Base-by-base conservation (phyloP, 2,329 filamentous ascomycete genomes). In the Sordariomycetes sp. region DNA sequence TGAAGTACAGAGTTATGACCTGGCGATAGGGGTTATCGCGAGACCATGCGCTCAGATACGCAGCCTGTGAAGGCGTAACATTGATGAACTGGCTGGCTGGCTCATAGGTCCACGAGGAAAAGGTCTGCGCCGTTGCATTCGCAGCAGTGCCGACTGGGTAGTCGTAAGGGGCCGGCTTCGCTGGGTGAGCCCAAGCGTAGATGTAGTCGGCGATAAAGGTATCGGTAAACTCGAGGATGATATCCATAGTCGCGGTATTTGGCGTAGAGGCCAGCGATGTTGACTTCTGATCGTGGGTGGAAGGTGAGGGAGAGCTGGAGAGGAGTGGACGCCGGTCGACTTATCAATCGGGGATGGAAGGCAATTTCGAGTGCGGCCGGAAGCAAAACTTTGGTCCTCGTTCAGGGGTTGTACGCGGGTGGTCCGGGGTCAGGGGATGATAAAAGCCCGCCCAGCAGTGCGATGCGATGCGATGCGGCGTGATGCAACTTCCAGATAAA, bases 161-260 rank as follows among this genome's bases (percentile, higher is more conserved):
- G 52, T 72, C 68, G 50, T 71, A 72, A 14, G 66, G 68, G 19
- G 66, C 64, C 10, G 66, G 60, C 20, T 61, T 65, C 30, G 65
- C 64, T 7, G 88, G 87, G n/a, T 84, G 64, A 6, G 82, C 46
- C 23, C 63, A 68, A 32, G 87, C 80, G 55, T 93, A 95, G 38
- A 83, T 47, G 46, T 80, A 75, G 63, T 96, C 90, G 58, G 82
- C 82, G 42, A 88, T 50, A 51, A 82, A 86, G 48, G 80, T 85
- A 62, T 96, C 90, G 60, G 76, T 72, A 39, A 88, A 49, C 61
- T 95, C 88, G 45, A 95, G 81, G 30, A 92, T 77, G 62, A 95
- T 77, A 69, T 96, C 90, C 90, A 96, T 95, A 58, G 55, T 67
- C 64, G 15, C 17, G 32, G 21, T 17, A 26, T 15, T 29, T 25